Conservation (phyloP, 116 monocot genomes). For the Cymodocea nodosa region DNA sequence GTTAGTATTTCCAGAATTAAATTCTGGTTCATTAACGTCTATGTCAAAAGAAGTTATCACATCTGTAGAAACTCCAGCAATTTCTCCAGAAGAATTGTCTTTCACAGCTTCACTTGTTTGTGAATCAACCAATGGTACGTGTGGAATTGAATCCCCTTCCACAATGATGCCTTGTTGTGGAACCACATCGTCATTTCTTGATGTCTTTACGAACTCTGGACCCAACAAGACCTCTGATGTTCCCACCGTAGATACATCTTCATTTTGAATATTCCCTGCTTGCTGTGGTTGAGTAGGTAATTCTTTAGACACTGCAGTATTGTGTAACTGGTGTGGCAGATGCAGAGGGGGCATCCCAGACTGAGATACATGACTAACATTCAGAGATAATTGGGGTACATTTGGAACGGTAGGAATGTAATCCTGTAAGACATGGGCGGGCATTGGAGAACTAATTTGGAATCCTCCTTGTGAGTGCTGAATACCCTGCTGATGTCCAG, state of each 20-base stretch:
- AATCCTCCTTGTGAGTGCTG: slow-evolving; percentile 18
- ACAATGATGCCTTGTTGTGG: not conserved
- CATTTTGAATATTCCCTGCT: slow-evolving; percentile 4
- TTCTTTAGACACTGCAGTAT: slow-evolving; percentile 7
- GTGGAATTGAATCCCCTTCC: slow-evolving; percentile 1
- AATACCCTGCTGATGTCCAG: slow-evolving; percentile 6
- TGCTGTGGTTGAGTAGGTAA: not conserved
- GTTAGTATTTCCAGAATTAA: slow-evolving; percentile 12
- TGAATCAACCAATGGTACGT: not conserved
- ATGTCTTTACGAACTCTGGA: slow-evolving; percentile 3
- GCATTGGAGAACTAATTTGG: slow-evolving; percentile 14
- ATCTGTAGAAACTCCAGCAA: slow-evolving; percentile 5
- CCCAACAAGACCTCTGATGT: not conserved
- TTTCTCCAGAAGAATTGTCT: not conserved
- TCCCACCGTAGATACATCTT: not conserved
- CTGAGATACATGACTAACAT: slow-evolving; percentile 1
- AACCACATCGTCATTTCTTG: not conserved
- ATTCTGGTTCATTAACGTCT: slow-evolving; percentile 24
- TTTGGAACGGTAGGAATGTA: slow-evolving; percentile 13
- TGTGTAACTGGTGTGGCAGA: slow-evolving; percentile 41
- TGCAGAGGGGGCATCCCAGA: slow-evolving; percentile 6
- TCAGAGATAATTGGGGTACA: slow-evolving; percentile 23
- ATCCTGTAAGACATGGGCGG: slow-evolving; percentile 13
- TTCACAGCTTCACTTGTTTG: slow-evolving; percentile 13
- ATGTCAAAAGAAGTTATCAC: slow-evolving; percentile 14